These are phyloP conservation scores for Cucumis cinereus DNA, from an alignment of 306 rosid genomes.

Conservation along the genomic window DNA sequence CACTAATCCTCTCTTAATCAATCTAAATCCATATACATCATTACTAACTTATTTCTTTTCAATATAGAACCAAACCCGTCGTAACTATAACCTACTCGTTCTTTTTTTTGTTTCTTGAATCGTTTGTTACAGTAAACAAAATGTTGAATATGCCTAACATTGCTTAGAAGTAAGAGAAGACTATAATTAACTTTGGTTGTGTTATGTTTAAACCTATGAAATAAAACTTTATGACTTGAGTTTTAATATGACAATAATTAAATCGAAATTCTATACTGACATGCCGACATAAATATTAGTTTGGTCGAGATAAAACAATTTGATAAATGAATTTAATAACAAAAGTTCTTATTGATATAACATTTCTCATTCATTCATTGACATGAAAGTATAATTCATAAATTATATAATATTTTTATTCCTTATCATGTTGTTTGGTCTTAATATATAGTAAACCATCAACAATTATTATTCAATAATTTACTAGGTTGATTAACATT, in stretches of 20 bases:
- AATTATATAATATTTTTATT: neutral
- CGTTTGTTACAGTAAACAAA: neutral
- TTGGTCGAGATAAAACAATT: neutral
- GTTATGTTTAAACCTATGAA: neutral
- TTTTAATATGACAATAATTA: neutral
- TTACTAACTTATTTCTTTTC: neutral
- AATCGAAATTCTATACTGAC: too few relatives aligned
- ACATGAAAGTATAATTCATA: neutral
- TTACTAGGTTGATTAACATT: neutral
- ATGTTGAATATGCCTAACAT: neutral
- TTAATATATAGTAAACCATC: neutral
- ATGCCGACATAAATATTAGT: neutral
- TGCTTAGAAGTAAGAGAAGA: neutral
- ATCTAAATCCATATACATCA: neutral
- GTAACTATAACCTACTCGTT: neutral
- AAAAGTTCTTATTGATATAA: neutral
- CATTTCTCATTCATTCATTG: neutral
- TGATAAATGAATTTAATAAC: neutral
- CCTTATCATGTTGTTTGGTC: conserved; percentile 2
- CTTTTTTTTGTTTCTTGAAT: neutral
- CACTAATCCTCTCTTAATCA: neutral
- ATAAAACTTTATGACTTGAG: neutral
- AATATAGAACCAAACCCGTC: too few relatives aligned
- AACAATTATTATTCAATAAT: neutral
- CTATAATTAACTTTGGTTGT: too few relatives aligned